A percentile compares a stretch with the other conserved stretches of the same genome.
phyloP scores from a whole-genome alignment of 305 asterid genomes.

The Fraxinus latifolia region DNA sequence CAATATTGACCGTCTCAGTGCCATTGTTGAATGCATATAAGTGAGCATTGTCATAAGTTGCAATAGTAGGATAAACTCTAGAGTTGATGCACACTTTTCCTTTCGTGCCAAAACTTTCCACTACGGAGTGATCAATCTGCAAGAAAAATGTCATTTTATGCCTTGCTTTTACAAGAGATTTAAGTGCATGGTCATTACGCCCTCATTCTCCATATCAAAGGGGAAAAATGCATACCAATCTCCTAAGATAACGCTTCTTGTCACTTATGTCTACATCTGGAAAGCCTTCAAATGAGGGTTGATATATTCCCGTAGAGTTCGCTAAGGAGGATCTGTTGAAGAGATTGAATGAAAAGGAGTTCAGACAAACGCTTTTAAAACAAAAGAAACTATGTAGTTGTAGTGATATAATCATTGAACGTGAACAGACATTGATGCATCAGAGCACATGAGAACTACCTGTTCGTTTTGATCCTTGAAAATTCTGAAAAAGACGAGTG shows the following conservation, averaged over 20 bases:
- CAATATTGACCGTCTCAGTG: neutral
- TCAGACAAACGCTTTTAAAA: neutral
- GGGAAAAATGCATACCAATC: neutral
- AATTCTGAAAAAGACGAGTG: constrained; percentile 43
- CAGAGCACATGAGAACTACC: neutral
- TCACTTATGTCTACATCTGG: neutral
- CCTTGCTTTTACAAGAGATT: neutral
- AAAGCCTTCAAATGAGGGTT: constrained; percentile 5
- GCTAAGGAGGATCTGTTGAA: neutral
- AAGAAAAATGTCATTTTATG: neutral
- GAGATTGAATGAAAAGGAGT: neutral
- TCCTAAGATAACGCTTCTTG: constrained; percentile 3
- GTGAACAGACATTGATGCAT: neutral
- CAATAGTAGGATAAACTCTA: constrained; percentile 23
- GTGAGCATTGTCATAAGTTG: constrained; percentile 3
- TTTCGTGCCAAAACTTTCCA: constrained; percentile 15
- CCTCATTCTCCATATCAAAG: too few species aligned
- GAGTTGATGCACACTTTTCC: constrained; percentile 17
- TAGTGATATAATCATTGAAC: neutral
- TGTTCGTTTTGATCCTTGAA: neutral
- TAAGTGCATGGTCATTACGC: neutral
- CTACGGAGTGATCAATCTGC: constrained; percentile 25
- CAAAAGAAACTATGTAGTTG: neutral
- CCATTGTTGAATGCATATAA: constrained; percentile 26
- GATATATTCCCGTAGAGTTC: neutral